phyloP scores from a whole-genome alignment of 805 yeast genomes.

The Hanseniaspora vineae region DNA sequence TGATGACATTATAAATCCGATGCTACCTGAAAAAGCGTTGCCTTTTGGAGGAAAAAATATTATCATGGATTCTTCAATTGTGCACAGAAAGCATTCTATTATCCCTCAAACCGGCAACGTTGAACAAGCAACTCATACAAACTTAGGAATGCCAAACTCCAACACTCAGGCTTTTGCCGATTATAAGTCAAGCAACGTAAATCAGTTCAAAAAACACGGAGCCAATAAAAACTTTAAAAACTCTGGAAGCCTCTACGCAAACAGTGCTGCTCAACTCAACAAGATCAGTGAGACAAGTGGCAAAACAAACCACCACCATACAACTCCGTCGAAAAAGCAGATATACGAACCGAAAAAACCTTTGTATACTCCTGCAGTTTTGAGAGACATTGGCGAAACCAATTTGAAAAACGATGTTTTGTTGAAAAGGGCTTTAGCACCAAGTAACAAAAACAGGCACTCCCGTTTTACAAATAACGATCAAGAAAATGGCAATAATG shows the following conservation, averaged over 20 bases:
- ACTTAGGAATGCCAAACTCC: too few species aligned
- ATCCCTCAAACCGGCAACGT: not conserved
- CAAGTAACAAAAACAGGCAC: not conserved
- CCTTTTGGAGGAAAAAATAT: slow-evolving; percentile 20
- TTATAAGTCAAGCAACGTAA: too few species aligned
- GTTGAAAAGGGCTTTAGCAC: slow-evolving; percentile 17
- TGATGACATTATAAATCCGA: slow-evolving; percentile 2
- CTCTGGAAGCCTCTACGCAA: too few species aligned
- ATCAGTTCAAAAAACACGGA: too few species aligned
- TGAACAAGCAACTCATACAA: not conserved
- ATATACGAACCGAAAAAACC: slow-evolving; percentile 76
- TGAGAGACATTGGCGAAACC: slow-evolving; percentile 38
- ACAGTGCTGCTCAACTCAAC: not conserved
- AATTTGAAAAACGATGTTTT: slow-evolving; percentile 31
- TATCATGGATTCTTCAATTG: slow-evolving; percentile 16
- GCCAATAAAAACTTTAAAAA: too few species aligned
- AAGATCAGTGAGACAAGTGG: slow-evolving; percentile 3
- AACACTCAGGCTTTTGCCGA: too few species aligned
- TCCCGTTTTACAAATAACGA: too few species aligned
- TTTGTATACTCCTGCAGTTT: slow-evolving; percentile 80
- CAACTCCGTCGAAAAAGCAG: slow-evolving; percentile 40
- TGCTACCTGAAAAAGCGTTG: slow-evolving; percentile 13
- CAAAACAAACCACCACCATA: slow-evolving; percentile 16
- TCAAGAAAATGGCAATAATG: too few species aligned
- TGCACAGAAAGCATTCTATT: slow-evolving; percentile 6